These are phyloP conservation scores for Backusella liffmaniae DNA, from an alignment of 192 early-diverging fungal species.

Conservation along the genomic window DNA sequence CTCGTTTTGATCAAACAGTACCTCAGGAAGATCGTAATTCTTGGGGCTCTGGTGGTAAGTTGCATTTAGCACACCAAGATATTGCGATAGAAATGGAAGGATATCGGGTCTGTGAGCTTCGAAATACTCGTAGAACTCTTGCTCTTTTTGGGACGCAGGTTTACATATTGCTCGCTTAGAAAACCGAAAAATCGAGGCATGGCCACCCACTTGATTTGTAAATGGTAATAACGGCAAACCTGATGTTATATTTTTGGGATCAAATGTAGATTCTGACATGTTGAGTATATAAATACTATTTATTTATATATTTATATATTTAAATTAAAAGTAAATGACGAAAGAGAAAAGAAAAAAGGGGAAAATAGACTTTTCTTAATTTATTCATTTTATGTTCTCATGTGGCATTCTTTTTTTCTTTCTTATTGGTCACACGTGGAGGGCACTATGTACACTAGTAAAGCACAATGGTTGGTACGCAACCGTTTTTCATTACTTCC, in stretches of 20 bases:
- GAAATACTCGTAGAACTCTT: conserved; percentile 88
- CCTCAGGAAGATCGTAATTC: conserved; percentile 56
- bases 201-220: conserved; percentile 90
- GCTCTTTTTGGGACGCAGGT: conserved; percentile 84
- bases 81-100: conserved; percentile 86
- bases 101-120: conserved; percentile 74
- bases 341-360: not conserved
- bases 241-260: conserved; percentile 33
- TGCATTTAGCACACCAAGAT: conserved; percentile 93
- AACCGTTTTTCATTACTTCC: conserved; percentile 65
- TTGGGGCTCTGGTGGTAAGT: conserved; percentile 50
- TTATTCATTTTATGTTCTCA: not conserved
- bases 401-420: not conserved
- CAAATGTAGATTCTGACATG: not conserved
- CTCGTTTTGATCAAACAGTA: conserved; percentile 87
- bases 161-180: conserved; percentile 98
- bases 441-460: conserved; percentile 30
- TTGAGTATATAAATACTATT: not conserved
- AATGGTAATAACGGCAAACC: conserved; percentile 75
- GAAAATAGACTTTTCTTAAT: not conserved
- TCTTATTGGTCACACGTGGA: not conserved
- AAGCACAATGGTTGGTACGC: conserved; percentile 55
- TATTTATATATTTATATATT: not conserved
- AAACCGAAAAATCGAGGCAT: conserved; percentile 93
- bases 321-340: not conserved